Evolutionary conservation across 1,284 basidiomycete species (phyloP).

Genomic region (Moniliella sp.): DNA sequence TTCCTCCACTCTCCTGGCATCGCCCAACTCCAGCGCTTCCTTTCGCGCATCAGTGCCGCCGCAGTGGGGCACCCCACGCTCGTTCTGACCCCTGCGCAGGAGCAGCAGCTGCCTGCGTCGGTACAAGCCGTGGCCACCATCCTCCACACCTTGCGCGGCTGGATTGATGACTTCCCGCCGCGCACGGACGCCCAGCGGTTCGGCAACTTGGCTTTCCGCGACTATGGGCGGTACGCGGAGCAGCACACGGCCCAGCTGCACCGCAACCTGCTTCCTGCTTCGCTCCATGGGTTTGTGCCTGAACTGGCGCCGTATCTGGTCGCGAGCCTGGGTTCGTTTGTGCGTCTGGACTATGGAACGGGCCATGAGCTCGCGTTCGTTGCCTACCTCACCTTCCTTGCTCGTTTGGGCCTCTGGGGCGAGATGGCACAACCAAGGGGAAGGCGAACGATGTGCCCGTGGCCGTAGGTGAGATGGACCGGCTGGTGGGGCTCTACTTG

Average conservation of each 20-base stretch:
- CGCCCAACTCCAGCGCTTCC: conserved; percentile 15
- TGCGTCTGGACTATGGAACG: conserved; percentile 82
- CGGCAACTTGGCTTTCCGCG: conserved; percentile 75
- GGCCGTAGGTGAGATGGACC: conserved; percentile 6
- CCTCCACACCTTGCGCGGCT: conserved; percentile 49
- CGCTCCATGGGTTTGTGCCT: conserved; percentile 39
- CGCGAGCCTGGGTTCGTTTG: conserved; percentile 70
- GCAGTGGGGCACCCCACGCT: conserved; percentile 17
- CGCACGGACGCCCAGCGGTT: conserved; percentile 66
- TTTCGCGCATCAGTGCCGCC: conserved; percentile 26
- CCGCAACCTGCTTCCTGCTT: conserved; percentile 37
- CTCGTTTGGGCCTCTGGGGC: conserved; percentile 13
- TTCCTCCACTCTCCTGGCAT: too few relatives aligned
- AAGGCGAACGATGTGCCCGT: not conserved
- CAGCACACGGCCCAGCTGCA: conserved; percentile 8
- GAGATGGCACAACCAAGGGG: too few relatives aligned
- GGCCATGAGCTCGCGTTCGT: conserved; percentile 51
- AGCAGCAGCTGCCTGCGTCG: conserved; percentile 6
- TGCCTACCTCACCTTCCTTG: conserved; percentile 19
- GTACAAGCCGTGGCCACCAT: conserved; percentile 41
- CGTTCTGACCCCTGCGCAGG: not conserved
- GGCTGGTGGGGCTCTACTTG: conserved; percentile 37
- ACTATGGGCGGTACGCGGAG: conserved; percentile 45
- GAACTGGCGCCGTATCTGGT: conserved; percentile 55
- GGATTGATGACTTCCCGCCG: conserved; percentile 65